Percentiles rank a stretch among this genome's conserved stretches.
Evolutionary conservation across 2,329 filamentous ascomycete genomes (phyloP).

Genomic region (Penicillium sp.): DNA sequence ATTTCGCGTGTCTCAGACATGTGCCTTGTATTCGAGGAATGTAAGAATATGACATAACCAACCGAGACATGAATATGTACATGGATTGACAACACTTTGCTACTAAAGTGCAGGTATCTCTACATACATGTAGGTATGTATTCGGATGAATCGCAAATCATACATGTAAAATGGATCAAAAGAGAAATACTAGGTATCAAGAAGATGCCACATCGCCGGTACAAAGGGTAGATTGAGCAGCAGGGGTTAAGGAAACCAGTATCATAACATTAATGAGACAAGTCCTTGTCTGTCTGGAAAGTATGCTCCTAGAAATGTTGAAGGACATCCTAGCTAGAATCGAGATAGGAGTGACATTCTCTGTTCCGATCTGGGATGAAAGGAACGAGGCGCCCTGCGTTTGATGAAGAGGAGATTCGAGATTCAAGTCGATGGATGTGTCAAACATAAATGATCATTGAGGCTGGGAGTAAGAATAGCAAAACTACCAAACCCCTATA

Average conservation of each 20-base stretch:
- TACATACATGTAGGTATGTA: background rate
- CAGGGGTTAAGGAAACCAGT: slow-evolving; percentile 12
- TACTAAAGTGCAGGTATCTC: background rate
- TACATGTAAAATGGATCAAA: background rate
- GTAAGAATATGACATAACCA: background rate
- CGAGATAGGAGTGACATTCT: background rate
- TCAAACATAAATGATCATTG: slow-evolving; percentile 3
- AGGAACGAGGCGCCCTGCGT: background rate
- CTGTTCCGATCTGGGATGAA: background rate
- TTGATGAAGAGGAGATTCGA: background rate
- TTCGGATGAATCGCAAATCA: background rate
- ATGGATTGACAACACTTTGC: background rate
- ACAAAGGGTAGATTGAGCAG: slow-evolving; percentile 17
- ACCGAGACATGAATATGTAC: background rate
- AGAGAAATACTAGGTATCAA: slow-evolving; percentile 20
- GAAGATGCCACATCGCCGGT: slow-evolving; percentile 15
- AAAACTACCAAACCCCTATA: background rate
- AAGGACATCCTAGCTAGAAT: background rate
- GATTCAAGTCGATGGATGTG: slow-evolving; percentile 10
- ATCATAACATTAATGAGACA: slow-evolving; percentile 10
- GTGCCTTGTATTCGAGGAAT: slow-evolving; percentile 1
- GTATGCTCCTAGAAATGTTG: background rate
- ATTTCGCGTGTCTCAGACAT: slow-evolving; percentile 18
- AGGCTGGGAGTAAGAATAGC: slow-evolving; percentile 1
- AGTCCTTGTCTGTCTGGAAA: background rate